Base-by-base conservation (phyloP, 2,329 filamentous ascomycete species). In the Aspergillus ibericus region DNA sequence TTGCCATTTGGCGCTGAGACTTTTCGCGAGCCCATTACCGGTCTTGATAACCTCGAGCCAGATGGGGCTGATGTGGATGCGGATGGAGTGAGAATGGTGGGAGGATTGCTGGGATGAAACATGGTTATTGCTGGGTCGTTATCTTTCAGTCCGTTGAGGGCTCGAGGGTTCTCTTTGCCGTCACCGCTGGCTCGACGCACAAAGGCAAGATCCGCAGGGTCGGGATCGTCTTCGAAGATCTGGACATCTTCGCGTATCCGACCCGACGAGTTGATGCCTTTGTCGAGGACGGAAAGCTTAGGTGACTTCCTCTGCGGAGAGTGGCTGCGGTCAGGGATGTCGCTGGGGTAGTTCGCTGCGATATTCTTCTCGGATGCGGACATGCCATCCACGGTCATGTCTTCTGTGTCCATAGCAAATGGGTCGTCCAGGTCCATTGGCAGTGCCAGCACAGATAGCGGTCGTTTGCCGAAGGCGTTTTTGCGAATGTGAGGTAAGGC, bases 311-410 rank as follows among this genome's bases (percentile, higher is more conserved):
- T 62, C 16, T 66, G 66, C 12, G 68, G 71, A 9, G 68, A 69
- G 38, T 46, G 27, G 35, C 63, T 63, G 3, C 57, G 56, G n/a
- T 65, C 62, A 12, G 49, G 18, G 32, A 29, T 13, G 55, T 63
- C 55, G 32, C 46, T 48, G 38, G 58, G 56, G 46, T 59, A 58
- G 47, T 78, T 78, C 12, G 75, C 75, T 9, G 70, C 70, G 55
- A 80, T 77, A 48, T 79, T 80, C 56, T 71, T 68, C 46, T 78
- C 75, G 4, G 77, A 78, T 5, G 71, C 66, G 12, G 68, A 75
- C 68, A 73, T 68, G 29, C 60, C 59, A 20, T 71, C 54, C 8
- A 12, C 15, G 16, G 71, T 65, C n/a, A 47, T 57, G n/a, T 70
- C 66, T 18, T 72, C 69, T 25, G 64, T 59, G 32, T 73, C 69